Conservation (phyloP, 768 basidiomycete genomes). For the Podaxis mareebaensis region DNA sequence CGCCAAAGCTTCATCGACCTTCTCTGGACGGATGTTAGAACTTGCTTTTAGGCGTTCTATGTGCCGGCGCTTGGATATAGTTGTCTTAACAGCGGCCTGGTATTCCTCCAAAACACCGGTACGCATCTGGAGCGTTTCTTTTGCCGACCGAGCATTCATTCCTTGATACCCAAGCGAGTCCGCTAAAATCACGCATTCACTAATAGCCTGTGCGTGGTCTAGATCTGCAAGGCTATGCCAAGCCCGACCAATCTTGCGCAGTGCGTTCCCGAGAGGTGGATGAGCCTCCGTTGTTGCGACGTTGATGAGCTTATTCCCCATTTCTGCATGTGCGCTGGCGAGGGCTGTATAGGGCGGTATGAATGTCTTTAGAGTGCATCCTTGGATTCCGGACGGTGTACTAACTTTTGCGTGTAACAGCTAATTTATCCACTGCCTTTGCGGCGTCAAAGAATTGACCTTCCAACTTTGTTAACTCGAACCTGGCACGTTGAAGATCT, state of each 20-base stretch:
- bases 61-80: constrained; percentile 89
- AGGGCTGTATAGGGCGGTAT: constrained; percentile 50
- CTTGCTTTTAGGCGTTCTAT: constrained; percentile 89
- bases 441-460: constrained; percentile 91
- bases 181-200: constrained; percentile 94
- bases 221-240: constrained; percentile 90
- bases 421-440: constrained; percentile 86
- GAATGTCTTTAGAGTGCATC: constrained; percentile 1
- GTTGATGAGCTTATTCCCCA: constrained; percentile 91
- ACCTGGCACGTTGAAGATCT: constrained; percentile 84
- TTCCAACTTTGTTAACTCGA: constrained; percentile 91
- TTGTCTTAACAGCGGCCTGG: constrained; percentile 87
- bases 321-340: constrained; percentile 77
- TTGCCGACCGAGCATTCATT: constrained; percentile 94
- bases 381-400: constrained; percentile 5
- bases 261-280: constrained; percentile 76
- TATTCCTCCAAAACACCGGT: constrained; percentile 93
- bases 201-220: constrained; percentile 88
- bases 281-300: constrained; percentile 90
- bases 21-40: constrained; percentile 80
- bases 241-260: constrained; percentile 83
- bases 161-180: constrained; percentile 97
- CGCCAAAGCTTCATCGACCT: constrained; percentile 88
- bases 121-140: constrained; percentile 89
- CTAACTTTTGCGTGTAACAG: constrained; percentile 76